Percentiles rank a stretch among this genome's conserved stretches.
Evolutionary conservation across 148 eudicot species (phyloP).

Genomic region (Chenopodium quinoa): DNA sequence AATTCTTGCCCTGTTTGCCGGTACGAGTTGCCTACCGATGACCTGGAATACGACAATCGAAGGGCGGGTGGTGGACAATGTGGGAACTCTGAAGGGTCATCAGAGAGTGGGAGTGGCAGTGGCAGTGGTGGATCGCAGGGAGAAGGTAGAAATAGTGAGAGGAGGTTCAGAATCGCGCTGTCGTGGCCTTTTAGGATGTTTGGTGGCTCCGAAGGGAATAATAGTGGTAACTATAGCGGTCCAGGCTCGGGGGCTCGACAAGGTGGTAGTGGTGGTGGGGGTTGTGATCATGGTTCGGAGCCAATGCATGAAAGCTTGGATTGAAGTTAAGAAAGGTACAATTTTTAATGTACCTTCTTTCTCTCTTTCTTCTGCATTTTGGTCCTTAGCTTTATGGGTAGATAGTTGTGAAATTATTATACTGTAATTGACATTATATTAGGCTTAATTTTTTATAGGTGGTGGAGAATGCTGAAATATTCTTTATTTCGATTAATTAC

Average conservation of each 20-base stretch:
- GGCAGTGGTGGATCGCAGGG: constrained; percentile 2
- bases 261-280: constrained; percentile 20
- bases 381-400: neutral
- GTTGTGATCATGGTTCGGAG: constrained; percentile 10
- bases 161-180: constrained; percentile 40
- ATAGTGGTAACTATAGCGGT: neutral
- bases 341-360: neutral
- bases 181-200: constrained; percentile 43
- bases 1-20: constrained; percentile 84
- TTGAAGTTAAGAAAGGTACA: constrained; percentile 24
- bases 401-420: neutral
- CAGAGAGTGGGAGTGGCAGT: constrained; percentile 1
- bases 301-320: constrained; percentile 18
- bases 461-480: neutral
- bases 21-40: constrained; percentile 78
- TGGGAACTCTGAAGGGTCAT: constrained; percentile 6
- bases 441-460: neutral
- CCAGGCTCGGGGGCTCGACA: constrained; percentile 3
- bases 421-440: too few species aligned
- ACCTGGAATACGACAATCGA: constrained; percentile 56
- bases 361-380: neutral
- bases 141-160: constrained; percentile 16
- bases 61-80: neutral
- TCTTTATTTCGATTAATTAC: neutral
- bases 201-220: neutral